phyloP scores from a whole-genome alignment of 768 basidiomycete species.

The Boletus eberwhitei region DNA sequence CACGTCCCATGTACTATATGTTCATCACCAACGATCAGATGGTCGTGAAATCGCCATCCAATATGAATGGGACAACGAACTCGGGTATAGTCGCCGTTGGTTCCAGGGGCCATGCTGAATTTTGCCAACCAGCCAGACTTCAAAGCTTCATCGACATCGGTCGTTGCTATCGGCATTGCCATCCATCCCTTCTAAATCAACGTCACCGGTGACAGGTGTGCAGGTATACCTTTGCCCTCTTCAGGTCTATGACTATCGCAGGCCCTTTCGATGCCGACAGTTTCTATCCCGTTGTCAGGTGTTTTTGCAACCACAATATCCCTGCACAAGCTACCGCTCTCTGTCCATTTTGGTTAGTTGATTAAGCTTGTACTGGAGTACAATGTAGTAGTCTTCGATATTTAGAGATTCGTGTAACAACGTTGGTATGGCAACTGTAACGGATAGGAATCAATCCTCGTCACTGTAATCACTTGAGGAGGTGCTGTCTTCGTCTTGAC shows the following conservation, averaged over 20 bases:
- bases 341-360: conserved; percentile 29
- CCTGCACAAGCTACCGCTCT: conserved; percentile 28
- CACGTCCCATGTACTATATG: conserved; percentile 74
- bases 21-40: conserved; percentile 63
- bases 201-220: neutral
- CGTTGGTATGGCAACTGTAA: conserved; percentile 3
- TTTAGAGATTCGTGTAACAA: conserved; percentile 7
- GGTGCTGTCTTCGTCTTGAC: conserved; percentile 46
- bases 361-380: conserved; percentile 3
- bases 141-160: no score
- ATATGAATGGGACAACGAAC: conserved; percentile 36
- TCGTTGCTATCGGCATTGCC: neutral
- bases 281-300: neutral
- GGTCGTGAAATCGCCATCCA: conserved; percentile 48
- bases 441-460: conserved; percentile 37
- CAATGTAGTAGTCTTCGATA: neutral
- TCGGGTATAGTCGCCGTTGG: conserved; percentile 54
- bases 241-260: conserved; percentile 2
- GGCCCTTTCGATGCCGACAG: conserved; percentile 20
- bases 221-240: neutral
- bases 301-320: conserved; percentile 21
- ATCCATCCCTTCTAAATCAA: neutral
- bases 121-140: conserved; percentile 51
- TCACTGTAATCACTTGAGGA: conserved; percentile 56
- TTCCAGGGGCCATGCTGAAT: conserved; percentile 57